Evolutionary conservation across 164 flowering plant genomes (phyloP).

Genomic region (Euptelea pleiosperma): DNA sequence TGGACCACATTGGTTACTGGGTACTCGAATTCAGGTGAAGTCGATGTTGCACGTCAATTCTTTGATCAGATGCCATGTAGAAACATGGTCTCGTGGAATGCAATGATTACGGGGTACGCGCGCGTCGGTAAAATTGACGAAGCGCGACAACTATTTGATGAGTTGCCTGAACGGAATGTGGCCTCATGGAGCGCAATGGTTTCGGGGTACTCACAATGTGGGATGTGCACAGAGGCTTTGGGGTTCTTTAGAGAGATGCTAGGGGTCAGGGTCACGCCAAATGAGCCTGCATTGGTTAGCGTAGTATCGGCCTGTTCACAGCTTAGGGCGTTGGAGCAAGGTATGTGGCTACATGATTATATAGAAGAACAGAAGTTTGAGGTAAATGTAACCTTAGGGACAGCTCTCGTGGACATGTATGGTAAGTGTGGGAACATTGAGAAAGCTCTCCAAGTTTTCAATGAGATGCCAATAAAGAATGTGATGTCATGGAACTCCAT

Average conservation of each 20-base stretch:
- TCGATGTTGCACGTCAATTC: conserved; percentile 17
- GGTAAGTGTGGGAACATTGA: conserved; percentile 30
- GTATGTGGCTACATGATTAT: conserved; percentile 21
- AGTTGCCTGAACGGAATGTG: conserved; percentile 23
- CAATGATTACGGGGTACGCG: conserved; percentile 31
- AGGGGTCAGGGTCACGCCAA: conserved; percentile 16
- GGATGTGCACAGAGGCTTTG: conserved; percentile 23
- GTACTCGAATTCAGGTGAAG: conserved; percentile 16
- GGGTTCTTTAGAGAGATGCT: conserved; percentile 22
- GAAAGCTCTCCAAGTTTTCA: conserved; percentile 24
- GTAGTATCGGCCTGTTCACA: conserved; percentile 31
- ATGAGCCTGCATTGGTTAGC: conserved; percentile 27
- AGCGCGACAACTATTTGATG: conserved; percentile 23
- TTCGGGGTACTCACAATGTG: conserved; percentile 28
- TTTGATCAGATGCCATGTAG: conserved; percentile 30
- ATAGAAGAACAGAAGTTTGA: conserved; percentile 14
- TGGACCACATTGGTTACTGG: conserved; percentile 33
- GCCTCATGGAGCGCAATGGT: conserved; percentile 30
- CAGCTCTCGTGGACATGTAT: conserved; percentile 33
- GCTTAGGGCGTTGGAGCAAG: conserved; percentile 28
- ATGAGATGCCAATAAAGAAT: conserved; percentile 27
- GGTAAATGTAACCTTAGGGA: conserved; percentile 22
- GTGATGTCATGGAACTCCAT: conserved; percentile 30
- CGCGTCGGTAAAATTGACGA: conserved; percentile 6
- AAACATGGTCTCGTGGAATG: conserved; percentile 32